A percentile compares a stretch with the other conserved stretches of the same genome.
Evolutionary conservation across 768 basidiomycete genomes (phyloP).

Genomic region (Hericium erinaceus): DNA sequence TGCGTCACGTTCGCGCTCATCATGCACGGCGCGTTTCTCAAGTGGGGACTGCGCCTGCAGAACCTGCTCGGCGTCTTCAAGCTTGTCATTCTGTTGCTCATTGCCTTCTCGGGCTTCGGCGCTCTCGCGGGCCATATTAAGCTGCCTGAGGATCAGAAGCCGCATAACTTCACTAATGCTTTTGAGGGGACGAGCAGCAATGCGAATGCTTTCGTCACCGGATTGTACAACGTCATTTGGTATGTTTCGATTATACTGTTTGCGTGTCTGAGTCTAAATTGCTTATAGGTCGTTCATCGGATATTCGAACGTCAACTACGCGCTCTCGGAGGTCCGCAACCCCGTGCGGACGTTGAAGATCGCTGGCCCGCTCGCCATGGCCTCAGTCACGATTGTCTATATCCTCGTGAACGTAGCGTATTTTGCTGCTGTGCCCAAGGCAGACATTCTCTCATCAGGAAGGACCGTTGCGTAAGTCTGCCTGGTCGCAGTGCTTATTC

Average conservation of each 20-base stretch:
- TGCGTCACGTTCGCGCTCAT: constrained; percentile 49
- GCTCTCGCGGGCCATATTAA: constrained; percentile 29
- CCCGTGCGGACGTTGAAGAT: constrained; percentile 63
- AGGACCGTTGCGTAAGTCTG: constrained; percentile 55
- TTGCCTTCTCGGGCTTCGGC: constrained; percentile 46
- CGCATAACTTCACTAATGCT: constrained; percentile 39
- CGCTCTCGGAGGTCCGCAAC: constrained; percentile 58
- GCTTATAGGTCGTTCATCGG: constrained; percentile 55
- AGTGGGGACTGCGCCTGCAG: constrained; percentile 52
- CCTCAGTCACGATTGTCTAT: constrained; percentile 50
- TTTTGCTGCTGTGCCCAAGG: constrained; percentile 63
- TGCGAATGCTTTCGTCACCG: constrained; percentile 51
- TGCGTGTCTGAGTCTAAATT: background rate
- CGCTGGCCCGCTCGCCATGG: constrained; percentile 60
- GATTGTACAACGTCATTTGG: constrained; percentile 68
- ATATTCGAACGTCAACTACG: constrained; percentile 69
- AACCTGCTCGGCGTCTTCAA: constrained; percentile 57
- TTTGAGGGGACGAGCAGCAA: background rate
- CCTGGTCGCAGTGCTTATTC: background rate
- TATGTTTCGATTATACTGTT: constrained; percentile 14
- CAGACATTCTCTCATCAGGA: constrained; percentile 55
- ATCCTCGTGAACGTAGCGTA: constrained; percentile 63
- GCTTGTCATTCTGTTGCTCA: constrained; percentile 40
- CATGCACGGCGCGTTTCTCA: constrained; percentile 45
- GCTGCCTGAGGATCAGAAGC: constrained; percentile 29